Evolutionary conservation across 345 rosid species (phyloP), one percentile per base, ranked within the genome.

Genomic region (Gossypium turneri): DNA sequence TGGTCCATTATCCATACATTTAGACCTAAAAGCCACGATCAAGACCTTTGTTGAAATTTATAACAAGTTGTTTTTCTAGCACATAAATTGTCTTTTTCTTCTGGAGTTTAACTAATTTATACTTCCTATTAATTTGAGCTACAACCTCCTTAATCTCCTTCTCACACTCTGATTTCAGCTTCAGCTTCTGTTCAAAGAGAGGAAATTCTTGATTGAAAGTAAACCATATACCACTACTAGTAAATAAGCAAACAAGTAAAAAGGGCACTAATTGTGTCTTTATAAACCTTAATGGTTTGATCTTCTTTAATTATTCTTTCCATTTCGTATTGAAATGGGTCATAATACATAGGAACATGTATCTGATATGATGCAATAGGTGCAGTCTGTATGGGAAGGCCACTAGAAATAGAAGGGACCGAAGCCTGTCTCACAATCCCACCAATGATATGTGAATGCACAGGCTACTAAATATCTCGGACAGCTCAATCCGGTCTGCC

Each of bases 311-410:
- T 13, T 48, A 89, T 66, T 72, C 85, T 84, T 47, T 89, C 88
- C 77, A 91, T 75, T 81, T 91, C 93, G 69, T 75, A 82, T 74
- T 91, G 84, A 68, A 89, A 88, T 15, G 96, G 93, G 71, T 88
- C 90, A 8, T n/a, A 72, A 67, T 16, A 68, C 12, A 60, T 16
- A 9, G 76, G 75, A 3, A 24, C 17, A 73, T 86, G 83, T 64
- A 74, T 68, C 72, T 75, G 76, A 12, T 76, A 77, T 22, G 73
- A 64, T 24, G 53, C 73, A 29, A 76, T 9, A 52, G 78, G 41
- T 41, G 72, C 64, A 73, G 79, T 70, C 70, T 76, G 89, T n/a
- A 67, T 20, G 44, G 78, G 51, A 72, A 2, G 79, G 74, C 65
- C 80, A 41, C 22, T 60, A 70, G 65, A 61, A 73, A 74, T 79